A percentile compares a stretch with the other conserved stretches of the same genome.
Conservation (phyloP, 495 filamentous ascomycete species). For the Mycothermus thermophilus region DNA sequence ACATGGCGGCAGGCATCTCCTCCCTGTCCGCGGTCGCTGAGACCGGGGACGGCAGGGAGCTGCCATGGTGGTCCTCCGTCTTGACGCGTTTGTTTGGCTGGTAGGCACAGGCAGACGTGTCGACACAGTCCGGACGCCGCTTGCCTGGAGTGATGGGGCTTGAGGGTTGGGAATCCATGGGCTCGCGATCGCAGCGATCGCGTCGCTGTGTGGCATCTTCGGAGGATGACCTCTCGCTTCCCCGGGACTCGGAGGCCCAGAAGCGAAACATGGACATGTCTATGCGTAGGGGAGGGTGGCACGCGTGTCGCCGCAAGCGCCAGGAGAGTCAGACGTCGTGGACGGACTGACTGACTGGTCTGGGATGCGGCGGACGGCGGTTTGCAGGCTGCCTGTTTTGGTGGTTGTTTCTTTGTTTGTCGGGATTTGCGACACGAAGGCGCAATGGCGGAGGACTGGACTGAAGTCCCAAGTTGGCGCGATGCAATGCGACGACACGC, state of each 20-base stretch:
- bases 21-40: constrained; percentile 15
- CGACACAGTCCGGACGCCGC: constrained; percentile 24
- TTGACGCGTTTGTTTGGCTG: constrained; percentile 23
- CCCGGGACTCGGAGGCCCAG: constrained; percentile 35
- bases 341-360: no score
- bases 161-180: constrained; percentile 4
- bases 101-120: constrained; percentile 8
- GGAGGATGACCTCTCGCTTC: constrained; percentile 21
- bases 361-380: no score
- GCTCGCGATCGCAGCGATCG: constrained; percentile 3
- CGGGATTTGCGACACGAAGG: no score
- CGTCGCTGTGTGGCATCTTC: constrained; percentile 7
- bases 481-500: no score
- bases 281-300: neutral
- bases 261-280: constrained; percentile 34
- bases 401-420: no score
- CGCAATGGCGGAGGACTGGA: constrained; percentile 14
- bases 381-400: no score
- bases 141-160: constrained; percentile 16
- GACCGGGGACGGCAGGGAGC: constrained; percentile 19
- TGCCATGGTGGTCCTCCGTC: constrained; percentile 22
- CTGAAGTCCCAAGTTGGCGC: constrained; percentile 7
- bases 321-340: constrained; percentile 13
- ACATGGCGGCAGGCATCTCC: constrained; percentile 7
- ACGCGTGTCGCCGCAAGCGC: constrained; percentile 5